Conservation (phyloP, 495 filamentous ascomycete species). For the Aspergillus baeticus region DNA sequence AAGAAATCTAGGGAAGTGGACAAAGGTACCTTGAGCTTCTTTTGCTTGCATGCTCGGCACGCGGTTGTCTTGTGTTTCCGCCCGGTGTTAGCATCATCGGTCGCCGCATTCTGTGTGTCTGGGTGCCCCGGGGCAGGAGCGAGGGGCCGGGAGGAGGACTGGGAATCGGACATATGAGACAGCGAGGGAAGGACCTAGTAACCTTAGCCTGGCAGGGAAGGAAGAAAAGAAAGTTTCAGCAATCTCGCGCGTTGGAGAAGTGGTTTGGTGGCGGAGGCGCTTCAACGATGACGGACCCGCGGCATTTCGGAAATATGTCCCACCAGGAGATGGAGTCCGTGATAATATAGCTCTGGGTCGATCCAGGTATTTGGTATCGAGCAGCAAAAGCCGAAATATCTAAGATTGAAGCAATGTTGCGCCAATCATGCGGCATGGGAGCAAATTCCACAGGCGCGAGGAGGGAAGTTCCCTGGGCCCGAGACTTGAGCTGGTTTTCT, state of each 20-base stretch:
- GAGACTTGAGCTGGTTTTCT: neutral
- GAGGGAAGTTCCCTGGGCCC: neutral
- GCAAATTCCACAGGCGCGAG: no score
- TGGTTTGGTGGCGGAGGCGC: neutral
- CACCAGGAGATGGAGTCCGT: no score
- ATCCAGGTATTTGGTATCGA: neutral
- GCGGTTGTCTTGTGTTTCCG: constrained; percentile 30
- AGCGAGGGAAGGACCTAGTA: neutral
- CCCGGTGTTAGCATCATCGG: constrained; percentile 12
- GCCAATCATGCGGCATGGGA: neutral
- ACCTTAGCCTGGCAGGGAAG: no score
- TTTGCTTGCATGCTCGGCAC: constrained; percentile 27
- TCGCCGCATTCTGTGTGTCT: neutral
- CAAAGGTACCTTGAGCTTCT: constrained; percentile 29
- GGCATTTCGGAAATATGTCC: neutral
- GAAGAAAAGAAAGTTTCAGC: no score
- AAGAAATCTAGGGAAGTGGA: no score
- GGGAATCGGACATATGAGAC: constrained; percentile 18
- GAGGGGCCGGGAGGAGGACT: constrained; percentile 17
- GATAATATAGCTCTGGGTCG: neutral
- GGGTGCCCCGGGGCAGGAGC: constrained; percentile 14
- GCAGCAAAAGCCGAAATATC: neutral
- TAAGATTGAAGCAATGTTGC: no score
- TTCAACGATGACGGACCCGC: neutral
- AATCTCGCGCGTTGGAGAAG: neutral